phyloP scores from a whole-genome alignment of 2,329 filamentous ascomycete genomes.

The Colletotrichum trifolii region DNA sequence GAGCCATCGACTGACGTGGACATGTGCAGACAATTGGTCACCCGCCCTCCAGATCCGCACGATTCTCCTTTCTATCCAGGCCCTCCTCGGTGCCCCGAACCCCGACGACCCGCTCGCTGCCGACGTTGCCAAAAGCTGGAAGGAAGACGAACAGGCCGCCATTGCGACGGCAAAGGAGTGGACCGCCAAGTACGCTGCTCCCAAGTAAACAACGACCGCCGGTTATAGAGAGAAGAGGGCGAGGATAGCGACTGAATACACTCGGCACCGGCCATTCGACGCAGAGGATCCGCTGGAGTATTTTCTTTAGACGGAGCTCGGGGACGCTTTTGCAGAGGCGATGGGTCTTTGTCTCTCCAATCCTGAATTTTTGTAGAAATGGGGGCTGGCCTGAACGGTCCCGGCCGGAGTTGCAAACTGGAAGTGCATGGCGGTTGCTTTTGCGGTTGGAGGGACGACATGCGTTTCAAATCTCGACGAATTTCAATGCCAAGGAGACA shows the following conservation, averaged over 20 bases:
- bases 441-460: conserved; percentile 18
- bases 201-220: conserved; percentile 39
- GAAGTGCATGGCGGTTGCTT: conserved; percentile 28
- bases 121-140: conserved; percentile 97
- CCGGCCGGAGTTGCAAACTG: conserved; percentile 16
- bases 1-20: conserved; percentile 14
- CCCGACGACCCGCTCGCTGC: conserved; percentile 98
- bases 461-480: conserved; percentile 25
- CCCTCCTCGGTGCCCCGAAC: conserved; percentile 93
- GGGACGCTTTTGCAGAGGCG: conserved; percentile 4
- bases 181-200: conserved; percentile 84
- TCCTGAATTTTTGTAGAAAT: conserved; percentile 19
- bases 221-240: neutral
- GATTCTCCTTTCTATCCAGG: conserved; percentile 98
- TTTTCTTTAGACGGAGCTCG: conserved; percentile 14
- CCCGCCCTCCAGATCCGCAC: conserved; percentile 97
- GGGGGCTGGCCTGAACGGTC: neutral
- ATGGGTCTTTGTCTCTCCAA: neutral
- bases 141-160: conserved; percentile 91
- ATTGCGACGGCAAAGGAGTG: conserved; percentile 93
- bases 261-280: conserved; percentile 1
- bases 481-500: conserved; percentile 11
- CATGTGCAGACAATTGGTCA: conserved; percentile 89
- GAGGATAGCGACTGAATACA: conserved; percentile 9
- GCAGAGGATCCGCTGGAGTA: neutral